Evolutionary conservation across 2,329 filamentous ascomycete species (phyloP).

Genomic region (Penicillium sp.): DNA sequence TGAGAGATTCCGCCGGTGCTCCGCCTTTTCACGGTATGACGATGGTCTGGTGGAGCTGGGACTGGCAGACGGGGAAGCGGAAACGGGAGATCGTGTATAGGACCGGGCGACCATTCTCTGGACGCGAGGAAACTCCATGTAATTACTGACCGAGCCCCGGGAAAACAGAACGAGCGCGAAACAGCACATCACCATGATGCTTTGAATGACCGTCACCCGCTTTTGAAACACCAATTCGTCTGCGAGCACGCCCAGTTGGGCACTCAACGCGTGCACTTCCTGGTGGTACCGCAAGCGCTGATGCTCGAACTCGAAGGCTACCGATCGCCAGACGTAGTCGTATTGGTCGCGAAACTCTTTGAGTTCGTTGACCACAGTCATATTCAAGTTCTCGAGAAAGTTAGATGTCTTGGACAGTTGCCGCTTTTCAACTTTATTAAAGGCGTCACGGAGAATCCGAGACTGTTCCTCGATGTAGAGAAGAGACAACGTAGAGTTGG

Average conservation of each 20-base stretch:
- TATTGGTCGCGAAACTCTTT: slow-evolving; percentile 75
- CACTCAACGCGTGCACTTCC: slow-evolving; percentile 75
- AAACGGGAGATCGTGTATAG: slow-evolving; percentile 37
- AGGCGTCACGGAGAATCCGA: slow-evolving; percentile 77
- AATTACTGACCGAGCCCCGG: slow-evolving; percentile 38
- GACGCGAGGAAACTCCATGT: slow-evolving; percentile 44
- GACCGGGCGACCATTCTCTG: slow-evolving; percentile 45
- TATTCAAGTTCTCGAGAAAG: slow-evolving; percentile 81
- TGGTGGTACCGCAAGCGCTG: slow-evolving; percentile 78
- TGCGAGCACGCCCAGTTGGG: slow-evolving; percentile 78
- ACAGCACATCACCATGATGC: slow-evolving; percentile 77
- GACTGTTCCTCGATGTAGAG: slow-evolving; percentile 98
- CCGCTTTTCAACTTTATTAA: slow-evolving; percentile 77
- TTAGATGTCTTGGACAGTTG: slow-evolving; percentile 76
- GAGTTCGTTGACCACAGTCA: slow-evolving; percentile 76
- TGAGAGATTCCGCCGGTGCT: slow-evolving; percentile 31
- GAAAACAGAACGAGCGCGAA: slow-evolving; percentile 80
- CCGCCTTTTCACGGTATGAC: slow-evolving; percentile 22
- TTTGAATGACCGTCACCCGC: slow-evolving; percentile 88
- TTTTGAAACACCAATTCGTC: slow-evolving; percentile 83
- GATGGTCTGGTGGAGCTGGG: slow-evolving; percentile 36
- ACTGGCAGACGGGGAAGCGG: slow-evolving; percentile 34
- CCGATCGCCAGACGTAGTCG: slow-evolving; percentile 94
- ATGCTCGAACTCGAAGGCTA: slow-evolving; percentile 81
- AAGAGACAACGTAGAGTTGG: slow-evolving; percentile 84